Evolutionary conservation across 305 asterid genomes (phyloP).

Genomic region (Fraxinus latifolia): DNA sequence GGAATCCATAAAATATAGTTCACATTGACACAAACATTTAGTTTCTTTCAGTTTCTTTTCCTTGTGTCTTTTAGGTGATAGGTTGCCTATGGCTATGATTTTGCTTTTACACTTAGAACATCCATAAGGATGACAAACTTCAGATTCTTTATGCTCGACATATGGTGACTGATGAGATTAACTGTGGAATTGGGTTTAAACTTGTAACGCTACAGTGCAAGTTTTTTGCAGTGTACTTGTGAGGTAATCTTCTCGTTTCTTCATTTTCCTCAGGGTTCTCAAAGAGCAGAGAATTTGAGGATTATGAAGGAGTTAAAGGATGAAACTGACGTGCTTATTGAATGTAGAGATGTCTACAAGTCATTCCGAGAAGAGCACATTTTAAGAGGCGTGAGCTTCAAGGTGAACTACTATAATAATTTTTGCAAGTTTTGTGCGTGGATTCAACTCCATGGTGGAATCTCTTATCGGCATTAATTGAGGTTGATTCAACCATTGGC

Average conservation of each 20-base stretch:
- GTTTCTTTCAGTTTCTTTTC: background rate
- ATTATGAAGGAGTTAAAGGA: conserved; percentile 35
- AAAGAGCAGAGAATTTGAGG: conserved; percentile 37
- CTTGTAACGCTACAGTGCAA: background rate
- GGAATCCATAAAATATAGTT: background rate
- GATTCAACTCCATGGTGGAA: background rate
- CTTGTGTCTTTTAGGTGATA: background rate
- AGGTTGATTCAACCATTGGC: background rate
- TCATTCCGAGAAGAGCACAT: conserved; percentile 92
- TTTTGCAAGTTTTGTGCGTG: background rate
- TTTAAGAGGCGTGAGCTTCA: conserved; percentile 91
- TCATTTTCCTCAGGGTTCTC: conserved; percentile 45
- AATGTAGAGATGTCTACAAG: conserved; percentile 85
- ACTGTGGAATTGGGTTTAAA: background rate
- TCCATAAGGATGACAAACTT: background rate
- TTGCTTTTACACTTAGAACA: background rate
- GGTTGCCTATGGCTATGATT: background rate
- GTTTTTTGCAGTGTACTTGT: background rate
- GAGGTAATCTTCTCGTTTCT: background rate
- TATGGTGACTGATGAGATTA: background rate
- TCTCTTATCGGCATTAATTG: background rate
- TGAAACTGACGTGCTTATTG: conserved; percentile 82
- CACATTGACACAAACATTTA: background rate
- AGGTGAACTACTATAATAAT: conserved; percentile 50
- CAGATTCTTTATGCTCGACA: background rate